These are phyloP conservation scores for Russula ochroleuca DNA, from an alignment of 768 basidiomycete species.

Conservation along the genomic window DNA sequence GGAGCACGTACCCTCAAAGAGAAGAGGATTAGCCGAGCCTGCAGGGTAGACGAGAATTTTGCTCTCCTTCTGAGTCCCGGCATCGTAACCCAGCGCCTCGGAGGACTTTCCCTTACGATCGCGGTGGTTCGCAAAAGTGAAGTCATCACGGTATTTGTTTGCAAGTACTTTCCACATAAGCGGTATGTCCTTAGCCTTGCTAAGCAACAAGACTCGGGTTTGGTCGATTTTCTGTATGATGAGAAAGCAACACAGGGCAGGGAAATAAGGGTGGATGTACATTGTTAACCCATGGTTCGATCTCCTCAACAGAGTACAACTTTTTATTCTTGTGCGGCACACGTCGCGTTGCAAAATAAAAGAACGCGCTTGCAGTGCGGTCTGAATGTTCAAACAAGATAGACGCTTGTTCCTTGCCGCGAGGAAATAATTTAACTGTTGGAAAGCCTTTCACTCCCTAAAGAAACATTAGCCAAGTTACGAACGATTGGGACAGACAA, in stretches of 20 bases:
- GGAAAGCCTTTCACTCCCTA: conserved; percentile 87
- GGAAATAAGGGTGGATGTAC: conserved; percentile 39
- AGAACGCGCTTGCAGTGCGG: conserved; percentile 66
- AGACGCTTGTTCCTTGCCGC: conserved; percentile 58
- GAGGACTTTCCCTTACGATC: conserved; percentile 63
- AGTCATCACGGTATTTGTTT: conserved; percentile 61
- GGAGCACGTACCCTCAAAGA: conserved; percentile 58
- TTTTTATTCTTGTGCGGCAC: conserved; percentile 69
- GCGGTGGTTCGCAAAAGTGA: conserved; percentile 59
- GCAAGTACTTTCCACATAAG: conserved; percentile 76
- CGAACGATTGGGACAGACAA: background rate
- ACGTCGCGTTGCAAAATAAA: conserved; percentile 68
- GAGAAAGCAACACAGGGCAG: background rate
- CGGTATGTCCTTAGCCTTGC: conserved; percentile 72
- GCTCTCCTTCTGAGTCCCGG: conserved; percentile 45
- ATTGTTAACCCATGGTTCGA: conserved; percentile 63
- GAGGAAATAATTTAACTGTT: conserved; percentile 87
- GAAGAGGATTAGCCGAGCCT: conserved; percentile 51
- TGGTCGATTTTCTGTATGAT: conserved; percentile 38
- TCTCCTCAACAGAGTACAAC: conserved; percentile 51
- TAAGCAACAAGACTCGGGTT: conserved; percentile 62
- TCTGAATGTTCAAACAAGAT: conserved; percentile 64
- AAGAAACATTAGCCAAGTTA: background rate
- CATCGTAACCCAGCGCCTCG: conserved; percentile 54
- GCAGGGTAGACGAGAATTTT: conserved; percentile 70